These are phyloP conservation scores for Saururus chinensis DNA, from an alignment of 164 flowering plant species.

Conservation along the genomic window DNA sequence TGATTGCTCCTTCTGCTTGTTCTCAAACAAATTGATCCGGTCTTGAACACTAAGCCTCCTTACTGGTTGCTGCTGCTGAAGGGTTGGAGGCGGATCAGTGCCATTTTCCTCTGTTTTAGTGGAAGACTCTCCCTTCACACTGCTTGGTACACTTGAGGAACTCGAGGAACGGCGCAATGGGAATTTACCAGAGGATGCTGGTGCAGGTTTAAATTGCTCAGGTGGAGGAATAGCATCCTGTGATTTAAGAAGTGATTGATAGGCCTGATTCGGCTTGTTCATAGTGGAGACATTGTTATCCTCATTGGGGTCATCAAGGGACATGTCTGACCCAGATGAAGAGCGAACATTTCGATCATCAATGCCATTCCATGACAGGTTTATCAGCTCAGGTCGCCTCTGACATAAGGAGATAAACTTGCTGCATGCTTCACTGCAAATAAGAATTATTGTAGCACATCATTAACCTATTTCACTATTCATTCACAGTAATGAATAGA, in stretches of 20 bases:
- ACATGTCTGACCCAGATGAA: constrained; percentile 81
- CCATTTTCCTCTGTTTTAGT: constrained; percentile 14
- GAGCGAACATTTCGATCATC: constrained; percentile 48
- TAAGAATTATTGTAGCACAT: background rate
- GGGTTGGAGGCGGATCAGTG: constrained; percentile 9
- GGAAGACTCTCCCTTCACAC: constrained; percentile 11
- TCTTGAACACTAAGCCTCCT: constrained; percentile 95
- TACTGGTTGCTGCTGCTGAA: constrained; percentile 28
- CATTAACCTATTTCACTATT: background rate
- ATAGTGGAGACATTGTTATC: constrained; percentile 15
- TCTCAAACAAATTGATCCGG: constrained; percentile 82
- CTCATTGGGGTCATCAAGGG: constrained; percentile 47
- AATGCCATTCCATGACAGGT: constrained; percentile 34
- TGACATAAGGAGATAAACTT: constrained; percentile 54
- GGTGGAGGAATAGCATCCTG: constrained; percentile 4
- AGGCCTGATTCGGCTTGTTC: constrained; percentile 10
- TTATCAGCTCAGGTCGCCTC: constrained; percentile 56
- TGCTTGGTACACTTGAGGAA: constrained; percentile 22
- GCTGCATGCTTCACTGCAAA: constrained; percentile 71
- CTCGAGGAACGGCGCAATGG: constrained; percentile 14
- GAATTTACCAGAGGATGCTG: constrained; percentile 6
- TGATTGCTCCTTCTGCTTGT: constrained; percentile 69
- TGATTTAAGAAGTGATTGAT: background rate
- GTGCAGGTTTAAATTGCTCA: constrained; percentile 11
- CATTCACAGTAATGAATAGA: background rate